Conservation (phyloP, 2,329 filamentous ascomycete species). For the Aureobasidium sp. region DNA sequence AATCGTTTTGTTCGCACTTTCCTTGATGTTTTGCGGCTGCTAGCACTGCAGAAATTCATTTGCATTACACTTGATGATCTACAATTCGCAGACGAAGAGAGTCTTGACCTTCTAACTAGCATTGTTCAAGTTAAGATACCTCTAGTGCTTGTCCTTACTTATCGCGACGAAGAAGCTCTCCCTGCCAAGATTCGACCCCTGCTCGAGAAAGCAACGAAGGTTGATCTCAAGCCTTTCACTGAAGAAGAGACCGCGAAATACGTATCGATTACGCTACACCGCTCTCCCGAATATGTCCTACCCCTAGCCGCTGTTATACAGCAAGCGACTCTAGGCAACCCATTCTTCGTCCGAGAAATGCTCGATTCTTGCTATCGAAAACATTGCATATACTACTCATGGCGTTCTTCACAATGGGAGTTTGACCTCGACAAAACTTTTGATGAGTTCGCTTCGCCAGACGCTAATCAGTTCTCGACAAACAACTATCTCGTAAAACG, state of each 20-base stretch:
- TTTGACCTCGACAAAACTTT: slow-evolving; percentile 78
- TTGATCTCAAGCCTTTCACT: slow-evolving; percentile 64
- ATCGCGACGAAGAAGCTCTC: slow-evolving; percentile 35
- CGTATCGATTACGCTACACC: slow-evolving; percentile 72
- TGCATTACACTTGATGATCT: slow-evolving; percentile 85
- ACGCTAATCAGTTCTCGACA: slow-evolving; percentile 71
- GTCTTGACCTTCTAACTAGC: slow-evolving; percentile 71
- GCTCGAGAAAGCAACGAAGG: slow-evolving; percentile 49
- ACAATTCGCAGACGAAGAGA: slow-evolving; percentile 85
- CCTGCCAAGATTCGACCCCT: slow-evolving; percentile 32
- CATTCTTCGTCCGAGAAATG: slow-evolving; percentile 89
- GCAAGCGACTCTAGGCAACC: slow-evolving; percentile 80
- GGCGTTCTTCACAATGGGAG: slow-evolving; percentile 72
- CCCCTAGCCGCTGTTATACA: slow-evolving; percentile 78
- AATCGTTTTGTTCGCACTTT: slow-evolving; percentile 82
- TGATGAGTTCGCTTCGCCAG: slow-evolving; percentile 70
- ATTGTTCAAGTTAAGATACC: slow-evolving; percentile 73
- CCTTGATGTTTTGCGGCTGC: slow-evolving; percentile 73
- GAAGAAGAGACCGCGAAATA: slow-evolving; percentile 78
- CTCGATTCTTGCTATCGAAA: slow-evolving; percentile 79
- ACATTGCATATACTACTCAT: slow-evolving; percentile 86
- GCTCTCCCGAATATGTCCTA: slow-evolving; percentile 61
- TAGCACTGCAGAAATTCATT: slow-evolving; percentile 78
- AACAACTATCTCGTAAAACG: slow-evolving; percentile 75
- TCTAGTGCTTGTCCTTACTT: slow-evolving; percentile 72